Percentiles rank a stretch among this genome's conserved stretches.
Evolutionary conservation across 257 asterid species (phyloP).

Genomic region (Petunia secreta): DNA sequence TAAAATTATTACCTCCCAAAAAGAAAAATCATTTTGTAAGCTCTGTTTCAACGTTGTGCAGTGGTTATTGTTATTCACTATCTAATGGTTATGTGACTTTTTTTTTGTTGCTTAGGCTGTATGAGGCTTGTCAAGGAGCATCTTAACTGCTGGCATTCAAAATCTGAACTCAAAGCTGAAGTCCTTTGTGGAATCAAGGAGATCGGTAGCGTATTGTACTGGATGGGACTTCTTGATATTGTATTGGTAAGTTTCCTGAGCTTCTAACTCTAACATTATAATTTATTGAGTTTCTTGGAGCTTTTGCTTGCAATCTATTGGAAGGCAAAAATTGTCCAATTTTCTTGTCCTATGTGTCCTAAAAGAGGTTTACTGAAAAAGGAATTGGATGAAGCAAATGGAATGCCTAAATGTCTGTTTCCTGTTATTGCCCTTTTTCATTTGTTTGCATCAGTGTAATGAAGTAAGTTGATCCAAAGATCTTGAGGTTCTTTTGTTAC

Average conservation of each 20-base stretch:
- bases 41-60: neutral
- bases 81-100: neutral
- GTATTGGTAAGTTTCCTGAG: slow-evolving; percentile 64
- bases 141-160: slow-evolving; percentile 90
- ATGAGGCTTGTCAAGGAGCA: slow-evolving; percentile 74
- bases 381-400: neutral
- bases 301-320: neutral
- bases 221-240: slow-evolving; percentile 98
- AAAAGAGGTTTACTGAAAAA: neutral
- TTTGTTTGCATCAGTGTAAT: neutral
- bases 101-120: slow-evolving; percentile 56
- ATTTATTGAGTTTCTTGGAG: neutral
- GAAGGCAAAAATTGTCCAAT: slow-evolving; percentile 6
- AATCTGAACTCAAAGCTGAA: slow-evolving; percentile 79
- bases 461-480: neutral
- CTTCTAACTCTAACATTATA: neutral
- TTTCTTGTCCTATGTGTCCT: neutral
- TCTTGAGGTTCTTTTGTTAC: slow-evolving; percentile 9
- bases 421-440: neutral
- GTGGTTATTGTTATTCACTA: neutral
- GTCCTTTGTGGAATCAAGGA: slow-evolving; percentile 92
- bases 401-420: neutral
- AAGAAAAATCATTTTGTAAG: neutral
- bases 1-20: neutral
- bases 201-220: slow-evolving; percentile 90